A percentile compares a stretch with the other conserved stretches of the same genome.
These are phyloP conservation scores for Fusarium bulbicola DNA, from an alignment of 2,329 filamentous ascomycete species.

Conservation along the genomic window DNA sequence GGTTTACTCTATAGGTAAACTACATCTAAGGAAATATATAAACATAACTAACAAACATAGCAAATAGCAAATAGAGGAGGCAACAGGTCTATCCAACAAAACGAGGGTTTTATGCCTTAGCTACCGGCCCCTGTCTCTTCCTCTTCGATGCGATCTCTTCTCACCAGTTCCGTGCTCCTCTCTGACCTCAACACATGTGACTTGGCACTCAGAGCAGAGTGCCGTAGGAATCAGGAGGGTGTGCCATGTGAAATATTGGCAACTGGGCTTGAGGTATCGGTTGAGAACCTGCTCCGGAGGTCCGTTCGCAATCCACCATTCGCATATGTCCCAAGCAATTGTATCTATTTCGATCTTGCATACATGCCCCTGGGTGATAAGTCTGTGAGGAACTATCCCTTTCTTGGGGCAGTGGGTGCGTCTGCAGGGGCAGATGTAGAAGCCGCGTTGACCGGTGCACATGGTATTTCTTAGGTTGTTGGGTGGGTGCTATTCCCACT, in stretches of 20 bases:
- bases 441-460: constrained; percentile 42
- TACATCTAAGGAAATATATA: background rate
- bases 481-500: background rate
- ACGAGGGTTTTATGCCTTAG: background rate
- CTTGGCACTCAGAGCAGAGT: constrained; percentile 28
- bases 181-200: constrained; percentile 14
- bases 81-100: background rate
- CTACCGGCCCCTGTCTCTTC: background rate
- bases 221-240: constrained; percentile 25
- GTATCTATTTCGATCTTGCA: constrained; percentile 32
- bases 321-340: constrained; percentile 40
- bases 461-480: constrained; percentile 9
- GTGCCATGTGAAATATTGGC: constrained; percentile 35
- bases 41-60: background rate
- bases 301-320: constrained; percentile 41
- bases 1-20: background rate
- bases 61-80: background rate
- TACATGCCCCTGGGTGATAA: constrained; percentile 35
- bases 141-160: constrained; percentile 1
- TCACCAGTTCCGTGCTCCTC: background rate
- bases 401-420: constrained; percentile 33
- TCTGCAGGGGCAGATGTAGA: constrained; percentile 39
- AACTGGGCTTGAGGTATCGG: constrained; percentile 40
- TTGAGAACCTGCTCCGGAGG: constrained; percentile 42
- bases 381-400: constrained; percentile 25